A percentile compares a stretch with the other conserved stretches of the same genome.
Evolutionary conservation across 768 basidiomycete genomes (phyloP).

Genomic region (Auriculariales sp.): DNA sequence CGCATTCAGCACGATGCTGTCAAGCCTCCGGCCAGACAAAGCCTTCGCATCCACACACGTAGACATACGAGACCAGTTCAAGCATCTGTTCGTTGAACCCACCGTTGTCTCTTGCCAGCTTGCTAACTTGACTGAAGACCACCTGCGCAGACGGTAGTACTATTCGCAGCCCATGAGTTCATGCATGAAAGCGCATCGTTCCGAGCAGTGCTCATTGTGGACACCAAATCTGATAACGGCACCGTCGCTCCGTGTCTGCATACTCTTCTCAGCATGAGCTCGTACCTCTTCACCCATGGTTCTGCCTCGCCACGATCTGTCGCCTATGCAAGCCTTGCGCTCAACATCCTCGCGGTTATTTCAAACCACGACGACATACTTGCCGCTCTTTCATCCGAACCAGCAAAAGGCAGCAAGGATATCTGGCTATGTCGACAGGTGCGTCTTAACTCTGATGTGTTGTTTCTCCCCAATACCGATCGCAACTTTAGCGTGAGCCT

Average conservation of each 20-base stretch:
- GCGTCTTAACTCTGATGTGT: conserved; percentile 6
- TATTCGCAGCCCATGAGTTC: conserved; percentile 51
- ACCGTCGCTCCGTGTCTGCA: conserved; percentile 24
- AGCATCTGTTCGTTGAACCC: conserved; percentile 29
- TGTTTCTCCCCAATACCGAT: conserved; percentile 1
- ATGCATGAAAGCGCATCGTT: conserved; percentile 36
- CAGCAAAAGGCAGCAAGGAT: conserved; percentile 11
- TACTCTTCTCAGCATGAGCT: conserved; percentile 41
- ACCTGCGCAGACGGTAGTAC: conserved; percentile 31
- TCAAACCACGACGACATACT: conserved; percentile 36
- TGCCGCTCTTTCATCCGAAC: conserved; percentile 28
- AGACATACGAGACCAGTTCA: conserved; percentile 41
- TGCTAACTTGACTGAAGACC: neutral
- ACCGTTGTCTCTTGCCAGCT: conserved; percentile 1
- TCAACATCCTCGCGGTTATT: conserved; percentile 37
- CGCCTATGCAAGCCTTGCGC: conserved; percentile 44
- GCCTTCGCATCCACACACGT: conserved; percentile 31
- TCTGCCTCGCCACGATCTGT: conserved; percentile 42
- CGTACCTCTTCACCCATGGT: conserved; percentile 54
- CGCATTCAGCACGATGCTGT: conserved; percentile 37
- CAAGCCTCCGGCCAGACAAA: conserved; percentile 38
- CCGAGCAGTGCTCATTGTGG: conserved; percentile 25
- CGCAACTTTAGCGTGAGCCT: conserved; percentile 31
- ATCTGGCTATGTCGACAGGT: conserved; percentile 56
- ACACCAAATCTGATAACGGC: conserved; percentile 11